Evolutionary conservation across 495 filamentous ascomycete species (phyloP), one percentile per base, ranked within the genome.

Genomic region (Penicillium bovifimosum): DNA sequence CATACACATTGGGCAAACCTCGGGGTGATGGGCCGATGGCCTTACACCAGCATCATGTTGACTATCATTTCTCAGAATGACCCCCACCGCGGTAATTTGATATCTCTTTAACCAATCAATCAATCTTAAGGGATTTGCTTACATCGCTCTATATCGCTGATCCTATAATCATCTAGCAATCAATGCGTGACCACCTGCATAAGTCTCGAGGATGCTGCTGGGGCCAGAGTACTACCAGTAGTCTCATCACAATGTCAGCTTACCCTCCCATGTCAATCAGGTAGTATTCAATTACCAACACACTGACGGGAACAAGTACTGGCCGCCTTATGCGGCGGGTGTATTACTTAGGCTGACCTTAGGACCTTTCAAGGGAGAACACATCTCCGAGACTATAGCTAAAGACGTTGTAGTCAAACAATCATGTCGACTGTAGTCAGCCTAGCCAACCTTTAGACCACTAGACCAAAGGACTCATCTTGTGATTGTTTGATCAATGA

Each of bases 61-160:
- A 43, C 10, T 11, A 36, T 8, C 35, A 47, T 24, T 27, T 13
- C 16, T 47, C 5, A 3, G 16, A 38, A 11, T 27, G 28, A 17
- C 16, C 4, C 13, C 10, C 5, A 40, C 5, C 32, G 20, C 5
- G 18, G 18, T n/a, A 10, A 6, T 9, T 17, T 2, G 11, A 0
- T 13, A 26, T 16, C 35, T 9, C 24, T 17, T 18, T 11, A 36
- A 10, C 32, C 43, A 36, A 17, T 11, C 33, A 48, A 17, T 18
- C 14, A 9, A 8, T 27, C 24, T 36, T 1, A 3, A 14, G 13
- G 10, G 11, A 5, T 6, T 9, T 17, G 11, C n/a, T 29, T 13
- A 24, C 10, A 54, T 60, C 47, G 49, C 46, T 34, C 13, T 52
- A 40, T 52, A 52, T 62, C 47, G 52, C 56, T 50, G 9, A 14